Conservation (phyloP, 768 basidiomycete genomes). For the Trametes cubensis region DNA sequence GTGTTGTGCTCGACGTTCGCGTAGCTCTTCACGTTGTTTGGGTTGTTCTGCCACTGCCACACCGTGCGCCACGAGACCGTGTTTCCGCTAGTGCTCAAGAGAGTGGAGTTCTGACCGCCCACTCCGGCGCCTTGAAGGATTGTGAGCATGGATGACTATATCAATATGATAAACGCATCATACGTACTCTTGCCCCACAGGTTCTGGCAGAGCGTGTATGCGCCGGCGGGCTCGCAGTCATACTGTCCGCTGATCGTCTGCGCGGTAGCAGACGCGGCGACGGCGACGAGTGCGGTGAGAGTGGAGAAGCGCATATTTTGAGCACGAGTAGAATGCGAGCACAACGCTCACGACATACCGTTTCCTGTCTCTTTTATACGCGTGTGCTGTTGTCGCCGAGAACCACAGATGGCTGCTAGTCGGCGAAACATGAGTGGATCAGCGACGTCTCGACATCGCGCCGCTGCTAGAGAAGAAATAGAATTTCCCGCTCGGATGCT, state of each 20-base stretch:
- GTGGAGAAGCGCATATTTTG: conserved; percentile 15
- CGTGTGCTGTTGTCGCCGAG: not conserved
- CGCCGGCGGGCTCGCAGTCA: conserved; percentile 48
- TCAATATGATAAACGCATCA: not conserved
- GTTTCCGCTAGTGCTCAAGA: conserved; percentile 42
- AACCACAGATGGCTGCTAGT: not conserved
- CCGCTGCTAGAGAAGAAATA: not conserved
- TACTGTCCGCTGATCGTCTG: conserved; percentile 50
- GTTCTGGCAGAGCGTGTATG: conserved; percentile 58
- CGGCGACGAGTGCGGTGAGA: conserved; percentile 16
- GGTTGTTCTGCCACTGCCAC: conserved; percentile 53
- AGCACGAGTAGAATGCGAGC: not conserved
- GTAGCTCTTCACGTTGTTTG: conserved; percentile 60
- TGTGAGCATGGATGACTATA: not conserved
- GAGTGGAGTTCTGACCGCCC: conserved; percentile 52
- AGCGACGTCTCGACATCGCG: not conserved
- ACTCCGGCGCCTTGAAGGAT: conserved; percentile 43
- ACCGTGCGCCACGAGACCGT: conserved; percentile 55
- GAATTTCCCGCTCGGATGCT: conserved; percentile 8
- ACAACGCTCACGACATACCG: not conserved
- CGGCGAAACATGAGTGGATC: not conserved
- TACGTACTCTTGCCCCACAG: conserved; percentile 52
- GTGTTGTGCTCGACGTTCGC: conserved; percentile 51
- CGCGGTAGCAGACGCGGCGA: conserved; percentile 28
- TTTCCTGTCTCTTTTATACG: not conserved